These are phyloP conservation scores for Podaxis carcinomalis DNA, from an alignment of 768 basidiomycete species.

Conservation along the genomic window DNA sequence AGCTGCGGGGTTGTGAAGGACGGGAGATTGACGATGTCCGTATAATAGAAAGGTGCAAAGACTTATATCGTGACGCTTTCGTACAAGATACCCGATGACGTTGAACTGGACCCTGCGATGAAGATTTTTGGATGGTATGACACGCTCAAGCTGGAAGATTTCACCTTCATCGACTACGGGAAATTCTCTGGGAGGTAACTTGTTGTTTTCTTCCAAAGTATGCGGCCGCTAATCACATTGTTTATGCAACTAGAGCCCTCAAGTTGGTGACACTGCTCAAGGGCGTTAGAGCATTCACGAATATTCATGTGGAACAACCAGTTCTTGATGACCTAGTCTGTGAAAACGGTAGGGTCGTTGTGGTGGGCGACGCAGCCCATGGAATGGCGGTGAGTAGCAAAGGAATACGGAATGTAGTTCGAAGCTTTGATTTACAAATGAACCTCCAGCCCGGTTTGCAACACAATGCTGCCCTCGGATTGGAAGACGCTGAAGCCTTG, in stretches of 20 bases:
- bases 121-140: slow-evolving; percentile 23
- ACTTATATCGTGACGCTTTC: slow-evolving; percentile 24
- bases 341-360: slow-evolving; percentile 38
- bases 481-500: slow-evolving; percentile 62
- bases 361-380: slow-evolving; percentile 63
- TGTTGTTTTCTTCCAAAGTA: neutral
- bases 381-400: slow-evolving; percentile 38
- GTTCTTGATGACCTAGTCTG: slow-evolving; percentile 46
- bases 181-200: slow-evolving; percentile 33
- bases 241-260: slow-evolving; percentile 20
- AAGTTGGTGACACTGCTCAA: slow-evolving; percentile 30
- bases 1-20: neutral
- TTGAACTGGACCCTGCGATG: neutral
- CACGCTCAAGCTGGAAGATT: slow-evolving; percentile 26
- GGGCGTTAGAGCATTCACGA: slow-evolving; percentile 18
- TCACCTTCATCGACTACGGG: slow-evolving; percentile 25
- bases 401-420: neutral
- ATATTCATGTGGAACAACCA: slow-evolving; percentile 25
- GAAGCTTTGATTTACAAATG: neutral
- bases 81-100: slow-evolving; percentile 12
- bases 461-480: slow-evolving; percentile 44
- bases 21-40: neutral
- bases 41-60: slow-evolving; percentile 20
- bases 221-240: neutral
- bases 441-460: slow-evolving; percentile 45